phyloP scores from a whole-genome alignment of 176 grass and related monocot species.

The Sorghum bicolor region DNA sequence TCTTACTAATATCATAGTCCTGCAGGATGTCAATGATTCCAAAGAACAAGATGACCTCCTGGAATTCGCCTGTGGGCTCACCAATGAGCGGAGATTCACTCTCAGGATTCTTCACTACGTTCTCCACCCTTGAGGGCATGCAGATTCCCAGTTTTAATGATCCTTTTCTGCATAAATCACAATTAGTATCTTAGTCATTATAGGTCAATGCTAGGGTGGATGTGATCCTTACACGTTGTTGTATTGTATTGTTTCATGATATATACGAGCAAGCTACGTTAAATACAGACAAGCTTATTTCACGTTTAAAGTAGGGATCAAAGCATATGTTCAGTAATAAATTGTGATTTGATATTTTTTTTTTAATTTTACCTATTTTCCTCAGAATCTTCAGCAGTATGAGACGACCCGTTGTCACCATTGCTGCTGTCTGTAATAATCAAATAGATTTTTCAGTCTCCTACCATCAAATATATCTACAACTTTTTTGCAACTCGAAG shows the following conservation, averaged over 20 bases:
- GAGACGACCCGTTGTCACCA: constrained; percentile 45
- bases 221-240: not conserved
- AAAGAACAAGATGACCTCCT: constrained; percentile 73
- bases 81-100: constrained; percentile 49
- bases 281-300: not conserved
- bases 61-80: constrained; percentile 76
- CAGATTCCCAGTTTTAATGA: constrained; percentile 55
- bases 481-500: not conserved
- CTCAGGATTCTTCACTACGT: constrained; percentile 49
- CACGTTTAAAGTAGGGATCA: not conserved
- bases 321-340: not conserved
- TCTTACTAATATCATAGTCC: constrained; percentile 54
- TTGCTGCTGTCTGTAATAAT: constrained; percentile 32
- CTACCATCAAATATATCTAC: not conserved
- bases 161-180: constrained; percentile 48
- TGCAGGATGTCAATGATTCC: constrained; percentile 82
- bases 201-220: not conserved
- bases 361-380: constrained; percentile 40
- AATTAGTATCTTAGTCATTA: not conserved
- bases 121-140: constrained; percentile 85
- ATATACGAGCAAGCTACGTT: not conserved
- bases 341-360: not conserved
- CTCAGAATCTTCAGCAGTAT: constrained; percentile 55
- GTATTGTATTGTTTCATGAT: not conserved
- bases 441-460: constrained; percentile 11